phyloP scores from a whole-genome alignment of 2,329 filamentous ascomycete species.

The Neophaeococcomyces aloes region DNA sequence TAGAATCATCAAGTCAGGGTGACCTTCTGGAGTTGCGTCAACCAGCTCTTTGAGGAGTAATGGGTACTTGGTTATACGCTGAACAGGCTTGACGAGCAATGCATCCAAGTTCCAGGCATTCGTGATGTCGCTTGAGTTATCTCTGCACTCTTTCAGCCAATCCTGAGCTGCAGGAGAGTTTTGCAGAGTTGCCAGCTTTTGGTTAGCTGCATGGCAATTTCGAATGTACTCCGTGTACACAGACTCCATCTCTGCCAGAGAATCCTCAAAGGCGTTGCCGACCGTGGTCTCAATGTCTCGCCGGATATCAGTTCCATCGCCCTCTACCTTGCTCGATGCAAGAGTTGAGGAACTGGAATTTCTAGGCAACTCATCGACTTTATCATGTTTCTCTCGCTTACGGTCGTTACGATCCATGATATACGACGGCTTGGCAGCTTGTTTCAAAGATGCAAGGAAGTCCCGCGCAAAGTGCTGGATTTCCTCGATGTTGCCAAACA shows the following conservation, averaged over 20 bases:
- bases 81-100: conserved; percentile 92
- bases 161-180: conserved; percentile 54
- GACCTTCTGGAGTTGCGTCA: conserved; percentile 66
- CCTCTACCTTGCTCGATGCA: conserved; percentile 28
- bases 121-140: conserved; percentile 84
- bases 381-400: conserved; percentile 37
- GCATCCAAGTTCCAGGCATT: conserved; percentile 92
- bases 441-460: conserved; percentile 71
- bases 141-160: conserved; percentile 88
- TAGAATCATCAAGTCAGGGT: conserved; percentile 68
- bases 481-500: conserved; percentile 89
- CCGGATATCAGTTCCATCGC: conserved; percentile 38
- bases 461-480: conserved; percentile 75
- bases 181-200: conserved; percentile 46
- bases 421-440: conserved; percentile 69
- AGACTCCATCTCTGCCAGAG: conserved; percentile 50
- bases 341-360: conserved; percentile 37
- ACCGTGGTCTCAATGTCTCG: conserved; percentile 50
- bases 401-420: conserved; percentile 49
- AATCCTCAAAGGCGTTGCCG: conserved; percentile 47
- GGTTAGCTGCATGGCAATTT: conserved; percentile 55
- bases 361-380: conserved; percentile 22
- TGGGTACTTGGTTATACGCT: conserved; percentile 87
- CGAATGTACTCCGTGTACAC: conserved; percentile 56
- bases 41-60: conserved; percentile 72